Evolutionary conservation across 139 green algal genomes (phyloP).

Genomic region (Chlorella sp.): DNA sequence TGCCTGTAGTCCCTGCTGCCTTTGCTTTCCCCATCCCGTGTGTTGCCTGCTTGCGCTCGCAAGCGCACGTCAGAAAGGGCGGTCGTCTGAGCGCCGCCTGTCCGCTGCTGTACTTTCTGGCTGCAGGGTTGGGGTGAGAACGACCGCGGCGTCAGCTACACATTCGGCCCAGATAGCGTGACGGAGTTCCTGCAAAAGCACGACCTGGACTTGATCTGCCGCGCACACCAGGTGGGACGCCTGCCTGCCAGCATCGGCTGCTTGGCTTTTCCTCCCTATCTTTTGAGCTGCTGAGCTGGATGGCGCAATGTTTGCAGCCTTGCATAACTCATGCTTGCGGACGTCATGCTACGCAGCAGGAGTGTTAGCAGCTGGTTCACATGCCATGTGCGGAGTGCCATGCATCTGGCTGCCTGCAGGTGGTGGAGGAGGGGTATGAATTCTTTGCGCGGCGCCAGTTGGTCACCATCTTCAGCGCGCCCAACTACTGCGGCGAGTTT

Average conservation of each 20-base stretch:
- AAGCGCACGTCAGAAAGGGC: not conserved
- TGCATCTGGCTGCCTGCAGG: not conserved
- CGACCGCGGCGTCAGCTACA: slow-evolving; percentile 99
- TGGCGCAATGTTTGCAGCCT: not conserved
- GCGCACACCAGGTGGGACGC: slow-evolving; percentile 89
- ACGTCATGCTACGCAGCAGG: not conserved
- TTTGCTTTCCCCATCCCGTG: no score
- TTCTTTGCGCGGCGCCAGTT: slow-evolving; percentile 99
- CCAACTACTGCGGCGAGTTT: slow-evolving; percentile 99
- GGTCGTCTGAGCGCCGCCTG: not conserved
- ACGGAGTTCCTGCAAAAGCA: slow-evolving; percentile 97
- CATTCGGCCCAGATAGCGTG: slow-evolving; percentile 96
- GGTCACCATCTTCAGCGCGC: slow-evolving; percentile 98
- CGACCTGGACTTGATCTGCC: slow-evolving; percentile 97
- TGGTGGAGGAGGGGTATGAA: slow-evolving; percentile 93
- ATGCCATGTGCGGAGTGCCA: no score
- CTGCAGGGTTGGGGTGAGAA: slow-evolving; percentile 97
- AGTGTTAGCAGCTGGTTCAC: not conserved
- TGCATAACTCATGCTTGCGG: not conserved
- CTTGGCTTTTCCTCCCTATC: not conserved
- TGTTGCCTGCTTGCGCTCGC: not conserved
- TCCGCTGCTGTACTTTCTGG: not conserved
- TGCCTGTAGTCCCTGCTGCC: not conserved
- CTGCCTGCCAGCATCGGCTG: not conserved
- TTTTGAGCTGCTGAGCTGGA: no score